These are phyloP conservation scores for Citrus reticulata DNA, from an alignment of 345 rosid species.

Conservation along the genomic window DNA sequence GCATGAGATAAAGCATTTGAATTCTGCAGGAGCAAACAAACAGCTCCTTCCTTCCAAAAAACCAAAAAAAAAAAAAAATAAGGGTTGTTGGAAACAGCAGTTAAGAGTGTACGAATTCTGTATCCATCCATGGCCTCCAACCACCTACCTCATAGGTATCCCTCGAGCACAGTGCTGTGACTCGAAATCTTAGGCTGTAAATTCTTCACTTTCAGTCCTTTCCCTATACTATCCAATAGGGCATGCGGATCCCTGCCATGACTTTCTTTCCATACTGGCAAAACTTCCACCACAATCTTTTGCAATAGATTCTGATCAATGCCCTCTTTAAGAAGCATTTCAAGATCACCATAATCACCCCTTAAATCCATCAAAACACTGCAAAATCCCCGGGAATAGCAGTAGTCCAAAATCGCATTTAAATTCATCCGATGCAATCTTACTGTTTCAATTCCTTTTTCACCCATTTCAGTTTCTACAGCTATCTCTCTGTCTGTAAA, in stretches of 20 bases:
- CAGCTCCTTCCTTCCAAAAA: too few species aligned
- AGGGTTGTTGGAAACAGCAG: too few species aligned
- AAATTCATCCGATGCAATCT: conserved; percentile 38
- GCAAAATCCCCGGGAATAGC: conserved; percentile 46
- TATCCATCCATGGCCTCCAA: neutral
- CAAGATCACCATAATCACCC: conserved; percentile 43
- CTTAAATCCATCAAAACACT: conserved; percentile 66
- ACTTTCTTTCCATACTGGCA: conserved; percentile 52
- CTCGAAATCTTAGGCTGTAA: conserved; percentile 35
- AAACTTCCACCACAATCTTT: conserved; percentile 54
- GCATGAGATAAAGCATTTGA: neutral
- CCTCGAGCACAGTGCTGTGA: conserved; percentile 53
- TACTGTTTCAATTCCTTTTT: conserved; percentile 40
- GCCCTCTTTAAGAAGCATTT: conserved; percentile 47
- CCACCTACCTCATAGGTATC: conserved; percentile 37
- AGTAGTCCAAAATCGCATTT: conserved; percentile 51
- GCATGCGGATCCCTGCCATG: conserved; percentile 2
- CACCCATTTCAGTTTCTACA: conserved; percentile 27
- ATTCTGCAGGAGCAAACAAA: neutral
- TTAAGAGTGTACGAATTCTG: neutral
- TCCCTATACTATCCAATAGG: conserved; percentile 28
- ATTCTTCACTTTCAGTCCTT: conserved; percentile 42
- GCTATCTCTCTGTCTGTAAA: conserved; percentile 31
- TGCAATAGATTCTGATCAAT: conserved; percentile 47
- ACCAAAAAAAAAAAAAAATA: too few species aligned